These are phyloP conservation scores for Thuja plicata DNA, from an alignment of 83 land plant genomes.

Conservation along the genomic window DNA sequence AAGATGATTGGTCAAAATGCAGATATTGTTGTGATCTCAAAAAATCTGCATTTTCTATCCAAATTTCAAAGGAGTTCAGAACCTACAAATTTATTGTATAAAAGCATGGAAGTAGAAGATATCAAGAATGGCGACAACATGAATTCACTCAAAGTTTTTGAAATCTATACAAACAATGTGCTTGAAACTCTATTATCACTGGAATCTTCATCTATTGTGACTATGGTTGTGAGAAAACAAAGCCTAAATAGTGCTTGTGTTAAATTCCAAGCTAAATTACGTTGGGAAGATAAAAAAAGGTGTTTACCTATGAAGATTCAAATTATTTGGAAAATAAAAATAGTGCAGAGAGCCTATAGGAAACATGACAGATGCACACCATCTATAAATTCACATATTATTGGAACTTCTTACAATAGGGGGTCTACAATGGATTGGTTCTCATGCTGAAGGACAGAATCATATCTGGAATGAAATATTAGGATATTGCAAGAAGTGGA, in stretches of 20 bases:
- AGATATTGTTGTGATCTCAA: too few species aligned
- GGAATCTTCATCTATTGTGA: background rate
- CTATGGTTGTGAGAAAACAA: background rate
- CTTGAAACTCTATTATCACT: background rate
- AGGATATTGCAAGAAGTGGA: conserved; percentile 74
- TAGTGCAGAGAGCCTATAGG: background rate
- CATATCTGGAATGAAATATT: conserved; percentile 78
- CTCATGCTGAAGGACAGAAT: conserved; percentile 73
- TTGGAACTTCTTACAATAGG: conserved; percentile 41
- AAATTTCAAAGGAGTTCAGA: too few species aligned
- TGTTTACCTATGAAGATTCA: background rate
- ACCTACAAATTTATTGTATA: too few species aligned
- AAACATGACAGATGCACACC: background rate
- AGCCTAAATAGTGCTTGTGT: background rate
- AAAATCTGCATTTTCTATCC: too few species aligned
- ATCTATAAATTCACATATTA: conserved; percentile 28
- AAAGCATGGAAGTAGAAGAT: too few species aligned
- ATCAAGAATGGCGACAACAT: background rate
- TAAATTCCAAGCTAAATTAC: background rate
- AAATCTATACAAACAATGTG: background rate
- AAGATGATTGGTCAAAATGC: too few species aligned
- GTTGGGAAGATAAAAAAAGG: background rate
- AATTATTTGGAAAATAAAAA: conserved; percentile 2
- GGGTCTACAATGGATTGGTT: conserved; percentile 76
- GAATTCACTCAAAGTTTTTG: background rate